A percentile compares a stretch with the other conserved stretches of the same genome.
Conservation (phyloP, 345 rosid species). For the Populus simonii region DNA sequence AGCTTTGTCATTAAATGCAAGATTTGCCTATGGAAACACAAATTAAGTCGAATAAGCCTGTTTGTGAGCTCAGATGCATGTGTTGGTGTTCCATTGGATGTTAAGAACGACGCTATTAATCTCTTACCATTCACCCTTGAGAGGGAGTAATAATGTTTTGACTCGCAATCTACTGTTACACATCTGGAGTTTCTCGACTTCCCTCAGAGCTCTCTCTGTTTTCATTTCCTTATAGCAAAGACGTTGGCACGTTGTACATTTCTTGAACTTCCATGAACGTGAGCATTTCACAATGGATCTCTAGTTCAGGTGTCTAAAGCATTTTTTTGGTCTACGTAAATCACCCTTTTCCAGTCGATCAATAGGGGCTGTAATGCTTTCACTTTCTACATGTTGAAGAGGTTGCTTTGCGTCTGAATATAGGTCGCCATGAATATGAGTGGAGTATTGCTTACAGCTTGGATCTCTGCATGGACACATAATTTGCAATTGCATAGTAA, state of each 20-base stretch:
- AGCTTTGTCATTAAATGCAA: not conserved
- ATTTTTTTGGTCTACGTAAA: not conserved
- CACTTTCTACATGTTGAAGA: not conserved
- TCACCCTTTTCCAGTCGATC: not conserved
- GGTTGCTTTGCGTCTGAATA: too few relatives aligned
- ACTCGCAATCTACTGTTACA: not conserved
- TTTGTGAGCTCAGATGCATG: not conserved
- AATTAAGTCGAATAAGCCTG: not conserved
- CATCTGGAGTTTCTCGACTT: not conserved
- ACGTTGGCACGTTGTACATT: conserved; percentile 21
- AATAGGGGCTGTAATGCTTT: not conserved
- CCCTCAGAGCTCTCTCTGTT: too few relatives aligned
- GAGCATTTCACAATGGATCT: not conserved
- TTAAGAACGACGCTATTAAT: conserved; percentile 3
- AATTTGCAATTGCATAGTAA: not conserved
- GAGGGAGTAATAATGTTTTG: not conserved
- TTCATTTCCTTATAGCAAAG: conserved; percentile 55
- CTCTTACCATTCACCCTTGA: not conserved
- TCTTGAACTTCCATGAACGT: not conserved
- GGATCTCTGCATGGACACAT: not conserved
- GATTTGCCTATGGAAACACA: not conserved
- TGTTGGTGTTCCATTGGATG: not conserved
- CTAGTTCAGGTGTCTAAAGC: not conserved
- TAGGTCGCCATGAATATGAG: too few relatives aligned
- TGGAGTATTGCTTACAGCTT: not conserved